A percentile compares a stretch with the other conserved stretches of the same genome.
These are phyloP conservation scores for Salix purpurea DNA, from an alignment of 345 rosid genomes.

Conservation along the genomic window DNA sequence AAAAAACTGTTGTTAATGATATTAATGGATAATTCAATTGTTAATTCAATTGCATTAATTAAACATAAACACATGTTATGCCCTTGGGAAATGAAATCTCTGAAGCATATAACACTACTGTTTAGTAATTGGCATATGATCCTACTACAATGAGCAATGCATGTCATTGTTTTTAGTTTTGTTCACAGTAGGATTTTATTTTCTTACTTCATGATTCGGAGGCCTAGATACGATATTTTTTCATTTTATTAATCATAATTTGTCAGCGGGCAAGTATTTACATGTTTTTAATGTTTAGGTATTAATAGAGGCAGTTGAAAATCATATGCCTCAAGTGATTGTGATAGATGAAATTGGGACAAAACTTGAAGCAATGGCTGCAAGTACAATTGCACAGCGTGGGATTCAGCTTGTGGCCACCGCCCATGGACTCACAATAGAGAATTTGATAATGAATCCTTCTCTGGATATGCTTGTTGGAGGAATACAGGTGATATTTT, in stretches of 20 bases:
- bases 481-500: constrained; percentile 64
- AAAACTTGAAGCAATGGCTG: constrained; percentile 93
- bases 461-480: constrained; percentile 87
- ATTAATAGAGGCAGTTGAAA: constrained; percentile 84
- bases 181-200: background rate
- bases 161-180: background rate
- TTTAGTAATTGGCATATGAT: background rate
- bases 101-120: background rate
- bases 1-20: too few relatives aligned
- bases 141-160: background rate
- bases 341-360: constrained; percentile 96
- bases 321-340: constrained; percentile 94
- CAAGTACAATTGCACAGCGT: constrained; percentile 91
- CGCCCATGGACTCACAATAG: constrained; percentile 81
- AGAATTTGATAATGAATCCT: constrained; percentile 87
- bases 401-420: constrained; percentile 95
- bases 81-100: background rate
- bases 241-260: background rate
- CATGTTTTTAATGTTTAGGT: constrained; percentile 43
- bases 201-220: background rate
- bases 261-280: background rate
- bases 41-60: too few relatives aligned
- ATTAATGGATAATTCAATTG: too few relatives aligned
- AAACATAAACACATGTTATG: too few relatives aligned
- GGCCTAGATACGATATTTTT: background rate